A percentile compares a stretch with the other conserved stretches of the same genome.
Conservation (phyloP, 805 yeast genomes). For the Metschnikowia henanensis region DNA sequence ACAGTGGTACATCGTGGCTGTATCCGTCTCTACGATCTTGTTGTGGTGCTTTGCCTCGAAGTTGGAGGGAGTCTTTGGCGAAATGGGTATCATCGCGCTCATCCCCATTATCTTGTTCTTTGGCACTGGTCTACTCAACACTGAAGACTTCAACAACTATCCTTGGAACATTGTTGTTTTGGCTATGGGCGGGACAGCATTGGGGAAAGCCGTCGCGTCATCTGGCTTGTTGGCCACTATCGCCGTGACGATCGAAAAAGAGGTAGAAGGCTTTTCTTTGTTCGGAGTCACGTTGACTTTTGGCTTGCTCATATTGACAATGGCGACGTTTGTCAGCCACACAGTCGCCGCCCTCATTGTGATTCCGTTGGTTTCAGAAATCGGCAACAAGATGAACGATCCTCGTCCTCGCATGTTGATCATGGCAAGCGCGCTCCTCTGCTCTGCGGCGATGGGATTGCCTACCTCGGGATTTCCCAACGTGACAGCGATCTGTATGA, state of each 20-base stretch:
- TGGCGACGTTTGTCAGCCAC: slow-evolving; percentile 95
- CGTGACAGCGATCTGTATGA: slow-evolving; percentile 93
- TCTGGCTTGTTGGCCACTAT: slow-evolving; percentile 49
- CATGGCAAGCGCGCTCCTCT: slow-evolving; percentile 61
- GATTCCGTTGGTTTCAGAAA: slow-evolving; percentile 85
- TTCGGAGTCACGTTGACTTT: slow-evolving; percentile 47
- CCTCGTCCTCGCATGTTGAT: slow-evolving; percentile 88
- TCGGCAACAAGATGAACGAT: slow-evolving; percentile 71
- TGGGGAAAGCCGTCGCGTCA: slow-evolving; percentile 51
- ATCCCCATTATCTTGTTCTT: slow-evolving; percentile 49
- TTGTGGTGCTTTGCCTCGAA: slow-evolving; percentile 50
- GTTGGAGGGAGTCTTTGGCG: slow-evolving; percentile 44
- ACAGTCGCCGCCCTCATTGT: slow-evolving; percentile 96
- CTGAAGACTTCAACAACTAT: slow-evolving; percentile 49
- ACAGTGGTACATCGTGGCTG: slow-evolving; percentile 43
- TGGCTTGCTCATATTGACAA: slow-evolving; percentile 74
- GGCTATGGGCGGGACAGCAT: slow-evolving; percentile 57
- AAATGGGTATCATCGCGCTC: slow-evolving; percentile 48
- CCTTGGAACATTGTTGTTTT: slow-evolving; percentile 56
- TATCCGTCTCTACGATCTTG: slow-evolving; percentile 44
- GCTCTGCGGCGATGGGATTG: slow-evolving; percentile 96
- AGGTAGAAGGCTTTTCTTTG: slow-evolving; percentile 42
- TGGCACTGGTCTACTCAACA: slow-evolving; percentile 49
- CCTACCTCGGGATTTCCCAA: slow-evolving; percentile 99
- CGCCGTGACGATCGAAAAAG: slow-evolving; percentile 44